Conservation (phyloP, 768 basidiomycete species). For the Pleurotus cornucopiae region DNA sequence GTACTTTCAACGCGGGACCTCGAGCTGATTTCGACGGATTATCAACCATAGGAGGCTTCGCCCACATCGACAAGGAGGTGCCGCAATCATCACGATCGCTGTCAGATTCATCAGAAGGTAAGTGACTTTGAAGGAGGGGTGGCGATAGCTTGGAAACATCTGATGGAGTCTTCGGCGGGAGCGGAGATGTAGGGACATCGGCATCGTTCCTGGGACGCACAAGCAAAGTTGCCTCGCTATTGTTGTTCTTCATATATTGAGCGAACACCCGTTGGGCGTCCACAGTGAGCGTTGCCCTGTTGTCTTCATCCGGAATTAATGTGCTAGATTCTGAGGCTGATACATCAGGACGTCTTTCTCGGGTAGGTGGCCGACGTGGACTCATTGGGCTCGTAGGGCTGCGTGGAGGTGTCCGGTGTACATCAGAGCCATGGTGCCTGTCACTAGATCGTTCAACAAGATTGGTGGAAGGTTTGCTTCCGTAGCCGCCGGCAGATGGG, state of each 20-base stretch:
- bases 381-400: constrained; percentile 58
- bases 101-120: constrained; percentile 45
- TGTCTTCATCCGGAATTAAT: not conserved
- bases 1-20: constrained; percentile 41
- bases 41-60: constrained; percentile 31
- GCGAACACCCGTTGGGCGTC: not conserved
- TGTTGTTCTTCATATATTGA: constrained; percentile 3
- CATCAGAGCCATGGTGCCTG: constrained; percentile 36
- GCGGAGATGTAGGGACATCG: constrained; percentile 6
- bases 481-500: constrained; percentile 23
- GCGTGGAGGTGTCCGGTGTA: constrained; percentile 49
- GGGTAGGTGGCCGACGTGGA: constrained; percentile 30
- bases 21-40: constrained; percentile 22
- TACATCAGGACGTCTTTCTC: constrained; percentile 20
- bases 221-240: constrained; percentile 1
- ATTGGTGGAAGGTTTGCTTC: constrained; percentile 25
- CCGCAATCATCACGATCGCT: constrained; percentile 36
- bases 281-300: not conserved
- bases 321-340: not conserved
- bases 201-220: constrained; percentile 3
- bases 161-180: constrained; percentile 1
- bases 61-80: constrained; percentile 35
- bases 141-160: constrained; percentile 1
- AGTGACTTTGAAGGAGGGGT: constrained; percentile 3
- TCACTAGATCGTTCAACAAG: constrained; percentile 31